Evolutionary conservation across 345 rosid species (phyloP), one percentile per base, ranked within the genome.

Genomic region (Turritis glabra): DNA sequence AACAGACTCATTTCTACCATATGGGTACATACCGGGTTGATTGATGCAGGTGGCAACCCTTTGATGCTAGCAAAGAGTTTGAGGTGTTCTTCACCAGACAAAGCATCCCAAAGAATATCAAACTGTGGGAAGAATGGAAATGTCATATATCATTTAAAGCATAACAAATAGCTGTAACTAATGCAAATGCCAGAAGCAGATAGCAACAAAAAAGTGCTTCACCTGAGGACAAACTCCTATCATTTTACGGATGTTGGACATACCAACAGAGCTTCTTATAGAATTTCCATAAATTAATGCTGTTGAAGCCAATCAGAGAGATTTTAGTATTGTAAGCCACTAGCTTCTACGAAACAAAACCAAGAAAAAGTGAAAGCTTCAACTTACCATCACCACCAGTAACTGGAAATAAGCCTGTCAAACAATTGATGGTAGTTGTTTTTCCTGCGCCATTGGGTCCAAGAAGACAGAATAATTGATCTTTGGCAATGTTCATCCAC

Each of bases 221-320:
- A 94, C 98, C 96, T 90, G 98, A 56, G 97, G 98, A 83, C 97
- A 94, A 79, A 94, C 95, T 64, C 98, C 98, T 2, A 89, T 89
- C 19, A 86, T 75, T 79, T 79, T 82, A 60, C 83, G 85, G 77
- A 94, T 86, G 77, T 85, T 90, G 74, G 98, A 84, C 98, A 91
- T 88, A 69, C 95, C 91, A 61, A 87, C 88, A 13, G 93, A 81
- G 79, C 88, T 90, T 79, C 90, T 80, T 72, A 90, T 80, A 1
- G 97, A 94, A 78, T 84, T 27, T 62, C 96, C 91, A 70, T 86
- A 91, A 48, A 91, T 84, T 67, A 89, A 69, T 44, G 97, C 95
- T 94, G 90, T 79, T 50, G 13, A 64, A 40, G 48, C 19, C 64
- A 54, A 69, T 37, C 48, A 63, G 51, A 76, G 63, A 53, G 58